Base-by-base conservation (phyloP, 129 eudicot species). In the Lonicera japonica region DNA sequence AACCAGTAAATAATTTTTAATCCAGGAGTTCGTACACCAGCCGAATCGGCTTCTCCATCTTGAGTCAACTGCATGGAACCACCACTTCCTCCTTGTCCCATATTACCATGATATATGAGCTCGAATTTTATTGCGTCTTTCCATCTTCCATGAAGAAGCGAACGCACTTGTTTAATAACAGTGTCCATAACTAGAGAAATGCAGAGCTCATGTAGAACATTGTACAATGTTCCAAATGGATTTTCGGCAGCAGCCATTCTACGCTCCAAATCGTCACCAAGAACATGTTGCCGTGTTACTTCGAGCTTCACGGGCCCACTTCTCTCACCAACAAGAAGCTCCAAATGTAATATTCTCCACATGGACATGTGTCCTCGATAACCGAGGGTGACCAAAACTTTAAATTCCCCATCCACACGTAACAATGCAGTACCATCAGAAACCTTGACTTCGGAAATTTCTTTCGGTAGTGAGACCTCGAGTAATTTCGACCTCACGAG, bases 281-380 rank as follows among this genome's bases (percentile, higher is more conserved):
- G 84, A 82, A 79, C 87, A 80, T 80, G 91, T 29, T 95, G 80
- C 29, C 95, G 82, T 14, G 69, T 73, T 70, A 83, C 95, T 80
- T 94, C 99, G 54, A 88, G 80, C 73, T 94, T 94, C 54, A 94
- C 86, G n/a, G 53, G 73, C 59, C 99, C 99, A 81, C 79, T 85
- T 81, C 73, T 79, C 79, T 88, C 95, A 70, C 99, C 99, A 74
- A 94, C 96, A 74, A 94, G 99, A 77, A 94, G 58, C 72, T 94
- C 99, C 79, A 94, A 52, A 75, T 94, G 96, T 64, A 94, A 79
- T 79, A 94, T 83, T 79, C 99, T 80, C 99, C 99, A 94, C 86
- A 88, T 70, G 46, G 95, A 73, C 40, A 94, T 67, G 72, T 94
- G 95, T 9, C 99, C 99, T 54, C 95, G 90, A 70, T 94, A 94